Percentiles rank a stretch among this genome's conserved stretches.
Evolutionary conservation across 2,329 filamentous ascomycete genomes (phyloP).

Genomic region (Alternaria brassicicola): DNA sequence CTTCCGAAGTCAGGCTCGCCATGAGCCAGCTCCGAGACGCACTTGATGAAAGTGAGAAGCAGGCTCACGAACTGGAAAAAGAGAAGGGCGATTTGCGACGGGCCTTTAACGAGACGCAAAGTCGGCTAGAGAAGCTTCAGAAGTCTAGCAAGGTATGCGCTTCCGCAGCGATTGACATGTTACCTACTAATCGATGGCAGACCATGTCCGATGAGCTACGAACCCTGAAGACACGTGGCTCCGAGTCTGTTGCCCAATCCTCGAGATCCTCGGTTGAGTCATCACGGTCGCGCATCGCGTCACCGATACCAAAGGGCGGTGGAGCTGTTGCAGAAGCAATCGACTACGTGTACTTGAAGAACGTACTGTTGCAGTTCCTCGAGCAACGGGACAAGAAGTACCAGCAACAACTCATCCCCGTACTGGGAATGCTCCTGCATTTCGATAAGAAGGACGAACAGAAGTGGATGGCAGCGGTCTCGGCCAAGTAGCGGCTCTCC

Average conservation of each 20-base stretch:
- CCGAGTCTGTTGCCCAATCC: slow-evolving; percentile 57
- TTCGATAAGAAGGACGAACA: slow-evolving; percentile 83
- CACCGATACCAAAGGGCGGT: slow-evolving; percentile 53
- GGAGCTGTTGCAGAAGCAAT: slow-evolving; percentile 46
- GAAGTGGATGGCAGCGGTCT: slow-evolving; percentile 81
- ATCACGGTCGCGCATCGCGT: slow-evolving; percentile 53
- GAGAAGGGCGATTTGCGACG: slow-evolving; percentile 77
- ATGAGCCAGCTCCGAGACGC: slow-evolving; percentile 79
- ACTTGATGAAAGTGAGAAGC: slow-evolving; percentile 85
- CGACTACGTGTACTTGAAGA: slow-evolving; percentile 77
- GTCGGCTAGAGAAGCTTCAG: slow-evolving; percentile 78
- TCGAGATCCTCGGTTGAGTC: slow-evolving; percentile 66
- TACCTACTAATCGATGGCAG: slow-evolving; percentile 35
- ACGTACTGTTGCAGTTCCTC: slow-evolving; percentile 79
- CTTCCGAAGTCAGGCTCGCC: slow-evolving; percentile 74
- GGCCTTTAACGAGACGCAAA: slow-evolving; percentile 77
- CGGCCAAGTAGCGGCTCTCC: slow-evolving; percentile 48
- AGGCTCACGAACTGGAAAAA: slow-evolving; percentile 81
- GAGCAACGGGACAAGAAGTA: slow-evolving; percentile 80
- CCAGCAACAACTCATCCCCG: slow-evolving; percentile 76
- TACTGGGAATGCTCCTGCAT: slow-evolving; percentile 75
- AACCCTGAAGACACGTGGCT: slow-evolving; percentile 50
- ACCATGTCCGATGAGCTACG: slow-evolving; percentile 65
- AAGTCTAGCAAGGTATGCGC: slow-evolving; percentile 64
- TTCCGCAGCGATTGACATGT: background rate